These are phyloP conservation scores for Vishniacozyma victoriae DNA, from an alignment of 768 basidiomycete species.

Conservation along the genomic window DNA sequence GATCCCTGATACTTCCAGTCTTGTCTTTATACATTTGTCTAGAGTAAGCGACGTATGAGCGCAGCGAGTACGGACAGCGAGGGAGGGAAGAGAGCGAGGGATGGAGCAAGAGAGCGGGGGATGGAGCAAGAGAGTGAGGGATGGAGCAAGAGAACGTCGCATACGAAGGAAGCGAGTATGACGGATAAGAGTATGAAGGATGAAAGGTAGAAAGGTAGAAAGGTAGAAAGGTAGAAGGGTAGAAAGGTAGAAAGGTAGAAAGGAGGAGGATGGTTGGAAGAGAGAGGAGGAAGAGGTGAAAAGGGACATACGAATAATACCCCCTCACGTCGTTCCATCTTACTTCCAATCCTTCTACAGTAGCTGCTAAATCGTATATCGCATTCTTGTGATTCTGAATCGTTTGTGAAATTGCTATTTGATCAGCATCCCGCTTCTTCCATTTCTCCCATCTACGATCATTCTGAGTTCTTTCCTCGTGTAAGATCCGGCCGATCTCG, in stretches of 20 bases:
- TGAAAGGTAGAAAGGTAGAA: too few relatives aligned
- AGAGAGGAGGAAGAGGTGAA: too few relatives aligned
- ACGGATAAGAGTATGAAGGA: background rate
- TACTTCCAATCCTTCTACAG: slow-evolving; percentile 26
- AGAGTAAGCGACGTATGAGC: background rate
- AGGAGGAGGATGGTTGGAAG: too few relatives aligned
- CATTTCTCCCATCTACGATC: background rate
- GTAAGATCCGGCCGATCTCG: too few relatives aligned
- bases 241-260: too few relatives aligned
- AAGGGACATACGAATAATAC: slow-evolving; percentile 22
- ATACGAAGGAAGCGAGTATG: background rate
- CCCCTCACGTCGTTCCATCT: slow-evolving; percentile 22
- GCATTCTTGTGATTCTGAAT: slow-evolving; percentile 39
- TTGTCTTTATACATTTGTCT: slow-evolving; percentile 33
- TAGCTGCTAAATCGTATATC: slow-evolving; percentile 27
- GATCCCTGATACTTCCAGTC: slow-evolving; percentile 32
- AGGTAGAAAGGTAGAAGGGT: too few relatives aligned
- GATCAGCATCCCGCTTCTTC: background rate
- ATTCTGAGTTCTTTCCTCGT: too few relatives aligned
- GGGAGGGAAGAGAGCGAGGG: background rate
- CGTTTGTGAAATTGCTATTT: slow-evolving; percentile 30
- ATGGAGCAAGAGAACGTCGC: background rate
- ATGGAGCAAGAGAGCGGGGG: background rate
- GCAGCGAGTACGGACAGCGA: background rate
- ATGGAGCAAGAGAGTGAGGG: background rate